Evolutionary conservation across 2,329 filamentous ascomycete genomes (phyloP), one percentile per base, ranked within the genome.

Genomic region (Botrytis galanthina): DNA sequence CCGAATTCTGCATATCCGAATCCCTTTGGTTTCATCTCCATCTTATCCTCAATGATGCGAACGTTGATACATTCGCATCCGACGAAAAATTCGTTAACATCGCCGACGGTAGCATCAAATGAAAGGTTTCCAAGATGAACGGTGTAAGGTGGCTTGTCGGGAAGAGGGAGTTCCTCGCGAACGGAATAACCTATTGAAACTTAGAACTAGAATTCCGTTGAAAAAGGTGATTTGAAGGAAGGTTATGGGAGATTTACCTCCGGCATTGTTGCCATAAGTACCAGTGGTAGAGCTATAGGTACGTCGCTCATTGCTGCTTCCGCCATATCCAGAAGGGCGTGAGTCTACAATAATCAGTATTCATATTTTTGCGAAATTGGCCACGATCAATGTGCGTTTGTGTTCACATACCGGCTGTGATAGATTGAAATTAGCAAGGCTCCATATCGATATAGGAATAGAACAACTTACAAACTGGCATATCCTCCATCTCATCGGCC

Each of bases 401-500:
- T 68, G 60, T 63, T 72, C 60, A 74, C 80, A 77, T 81, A 82
- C 80, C 80, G 66, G 80, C 80, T 82, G 60, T 20, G 69, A 64
- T 69, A 73, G 71, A 72, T 70, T 18, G 18, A n/a, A 57, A 74
- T 81, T 79, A 81, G 80, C 72, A 77, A 74, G 22, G 57, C n/a
- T 39, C 63, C 60, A 39, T 44, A 44, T 54, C 35, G 26, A 42
- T 48, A 46, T 32, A 42, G 26, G n/a, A 16, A 46, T 39, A 39
- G 48, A n/a, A 63, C 20, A 39, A 80, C 80, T 81, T 76, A 82
- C 80, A 81, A 77, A 81, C 79, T 79, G 80, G 80, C 78, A 80
- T 81, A 76, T 97, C 94, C 84, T 99, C 96, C 86, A 99, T 97
- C 83, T 99, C 96, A 85, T 99, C 97, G 80, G 96, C 96, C 96